Evolutionary conservation across 208 protist genomes (phyloP), one percentile per base, ranked within the genome.

Genomic region (Crithidia bombi): DNA sequence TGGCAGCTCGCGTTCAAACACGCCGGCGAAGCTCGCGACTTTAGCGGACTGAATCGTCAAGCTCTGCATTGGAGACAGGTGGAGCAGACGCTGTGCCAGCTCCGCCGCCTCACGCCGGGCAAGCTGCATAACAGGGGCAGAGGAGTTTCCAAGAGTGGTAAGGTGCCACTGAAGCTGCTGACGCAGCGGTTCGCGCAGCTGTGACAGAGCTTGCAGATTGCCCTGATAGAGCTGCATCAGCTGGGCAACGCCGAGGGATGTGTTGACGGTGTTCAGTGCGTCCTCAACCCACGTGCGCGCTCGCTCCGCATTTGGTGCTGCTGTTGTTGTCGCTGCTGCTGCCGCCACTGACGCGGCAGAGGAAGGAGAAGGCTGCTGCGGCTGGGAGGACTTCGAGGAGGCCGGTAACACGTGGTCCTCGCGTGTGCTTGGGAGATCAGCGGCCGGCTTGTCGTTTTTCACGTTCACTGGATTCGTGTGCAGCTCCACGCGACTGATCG

Each of bases 101-200:
- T 52, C 39, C 51, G 5, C 38, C 47, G 61, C 61, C 43, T 75
- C 58, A 0, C 47, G 30, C n/a, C 57, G 69, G 7, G 51, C 69
- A 15, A 75, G 32, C 32, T 55, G 38, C 51, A 21, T 33, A n/a
- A 68, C 4, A 9, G 69, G 59, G 11, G 38, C 39, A 0, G 39
- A n/a, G 26, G 58, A 36, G 15, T 17, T 26, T n/a, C 49, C 33
- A 5, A 35, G 36, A 28, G 28, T 35, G 32, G 41, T 1, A 19
- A 75, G 51, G 11, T 52, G 69, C 19, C 26, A n/a, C 47, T 68
- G 69, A 21, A 75, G 15, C 38, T 73, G 68, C 39, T 38, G 50
- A 26, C 36, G 49, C 57, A 73, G 32, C n/a, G 39, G 59, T n/a
- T 44, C 50, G 14, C 68, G 68, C 55, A 73, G 44, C n/a, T 9